Evolutionary conservation across 768 basidiomycete species (phyloP).

Genomic region (Suillus occidentalis): DNA sequence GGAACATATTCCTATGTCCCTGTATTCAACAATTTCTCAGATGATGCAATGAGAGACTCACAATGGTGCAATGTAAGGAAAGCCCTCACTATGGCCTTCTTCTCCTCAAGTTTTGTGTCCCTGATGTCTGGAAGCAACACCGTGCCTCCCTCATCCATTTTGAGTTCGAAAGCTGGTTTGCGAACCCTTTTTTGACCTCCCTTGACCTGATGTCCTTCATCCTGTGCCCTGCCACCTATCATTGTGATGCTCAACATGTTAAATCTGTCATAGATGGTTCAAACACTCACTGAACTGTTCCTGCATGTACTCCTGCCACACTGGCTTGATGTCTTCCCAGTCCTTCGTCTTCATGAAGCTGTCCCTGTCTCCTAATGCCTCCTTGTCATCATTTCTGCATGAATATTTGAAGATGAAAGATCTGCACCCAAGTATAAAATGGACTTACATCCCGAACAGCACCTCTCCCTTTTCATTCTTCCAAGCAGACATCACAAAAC

Average conservation of each 20-base stretch:
- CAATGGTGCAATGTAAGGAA: neutral
- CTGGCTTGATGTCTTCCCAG: neutral
- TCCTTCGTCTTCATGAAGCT: neutral
- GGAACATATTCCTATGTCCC: too few species aligned
- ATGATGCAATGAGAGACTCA: too few species aligned
- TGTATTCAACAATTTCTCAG: too few species aligned
- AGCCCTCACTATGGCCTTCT: neutral
- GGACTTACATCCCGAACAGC: neutral
- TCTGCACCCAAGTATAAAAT: neutral
- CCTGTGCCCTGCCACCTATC: too few species aligned
- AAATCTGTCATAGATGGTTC: neutral
- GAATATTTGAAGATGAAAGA: neutral
- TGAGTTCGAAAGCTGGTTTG: too few species aligned
- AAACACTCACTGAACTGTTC: neutral
- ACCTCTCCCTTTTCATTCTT: too few species aligned
- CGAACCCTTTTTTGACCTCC: too few species aligned
- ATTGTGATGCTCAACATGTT: too few species aligned
- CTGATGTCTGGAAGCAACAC: neutral
- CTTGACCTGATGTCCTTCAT: too few species aligned
- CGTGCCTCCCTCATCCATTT: neutral
- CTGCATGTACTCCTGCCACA: neutral
- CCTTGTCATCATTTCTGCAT: neutral
- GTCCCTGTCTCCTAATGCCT: neutral
- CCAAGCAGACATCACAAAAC: too few species aligned
- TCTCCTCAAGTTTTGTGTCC: neutral